A percentile compares a stretch with the other conserved stretches of the same genome.
These are phyloP conservation scores for Podospora bellae-mahoneyi DNA, from an alignment of 495 filamentous ascomycete genomes.

Conservation along the genomic window DNA sequence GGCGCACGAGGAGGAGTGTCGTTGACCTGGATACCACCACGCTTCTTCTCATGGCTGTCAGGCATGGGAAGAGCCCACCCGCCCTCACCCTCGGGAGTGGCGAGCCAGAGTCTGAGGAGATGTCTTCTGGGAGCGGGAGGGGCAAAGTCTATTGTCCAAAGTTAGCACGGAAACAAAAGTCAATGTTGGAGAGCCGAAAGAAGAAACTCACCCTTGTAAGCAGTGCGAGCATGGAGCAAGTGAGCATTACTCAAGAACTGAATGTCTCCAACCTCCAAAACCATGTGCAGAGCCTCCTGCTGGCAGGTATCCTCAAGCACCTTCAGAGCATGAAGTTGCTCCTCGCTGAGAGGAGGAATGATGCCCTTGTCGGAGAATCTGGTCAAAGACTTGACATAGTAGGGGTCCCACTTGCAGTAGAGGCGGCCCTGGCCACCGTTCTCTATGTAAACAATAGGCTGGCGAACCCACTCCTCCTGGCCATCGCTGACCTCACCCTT, in stretches of 20 bases:
- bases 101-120: constrained; percentile 83
- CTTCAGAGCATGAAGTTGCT: constrained; percentile 60
- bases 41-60: constrained; percentile 77
- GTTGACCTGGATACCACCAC: constrained; percentile 84
- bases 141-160: constrained; percentile 53
- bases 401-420: constrained; percentile 71
- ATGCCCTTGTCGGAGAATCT: constrained; percentile 64
- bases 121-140: constrained; percentile 59
- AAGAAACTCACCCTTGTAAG: constrained; percentile 45
- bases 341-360: constrained; percentile 62
- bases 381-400: constrained; percentile 65
- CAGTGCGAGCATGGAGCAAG: constrained; percentile 66
- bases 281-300: constrained; percentile 66
- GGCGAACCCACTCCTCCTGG: constrained; percentile 71
- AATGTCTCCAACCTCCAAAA: constrained; percentile 75
- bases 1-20: constrained; percentile 61
- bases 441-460: constrained; percentile 71
- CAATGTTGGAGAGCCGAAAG: background rate
- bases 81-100: constrained; percentile 74
- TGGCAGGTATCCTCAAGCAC: constrained; percentile 67
- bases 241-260: constrained; percentile 71
- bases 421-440: constrained; percentile 42
- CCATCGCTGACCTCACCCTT: constrained; percentile 78
- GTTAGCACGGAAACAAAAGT: constrained; percentile 12
- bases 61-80: constrained; percentile 82